Conservation (phyloP, 1,139 yeast species). For the Yamadazyma friedrichii region DNA sequence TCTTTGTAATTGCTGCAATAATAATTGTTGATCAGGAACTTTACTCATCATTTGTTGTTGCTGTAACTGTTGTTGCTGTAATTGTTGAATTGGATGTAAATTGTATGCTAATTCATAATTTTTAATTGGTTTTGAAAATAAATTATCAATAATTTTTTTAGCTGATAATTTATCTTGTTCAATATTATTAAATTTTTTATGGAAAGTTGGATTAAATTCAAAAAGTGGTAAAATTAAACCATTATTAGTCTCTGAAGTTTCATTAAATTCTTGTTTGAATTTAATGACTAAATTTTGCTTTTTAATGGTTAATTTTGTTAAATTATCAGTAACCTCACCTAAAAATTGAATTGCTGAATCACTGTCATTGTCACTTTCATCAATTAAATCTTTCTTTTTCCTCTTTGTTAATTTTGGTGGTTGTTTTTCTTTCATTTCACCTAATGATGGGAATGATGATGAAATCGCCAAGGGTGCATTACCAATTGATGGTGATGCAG, state of each 20-base stretch:
- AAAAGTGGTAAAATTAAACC: slow-evolving; percentile 37
- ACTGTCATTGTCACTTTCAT: slow-evolving; percentile 43
- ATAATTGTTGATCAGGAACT: slow-evolving; percentile 18
- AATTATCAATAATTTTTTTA: slow-evolving; percentile 43
- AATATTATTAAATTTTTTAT: slow-evolving; percentile 20
- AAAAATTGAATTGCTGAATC: slow-evolving; percentile 35
- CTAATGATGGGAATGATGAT: slow-evolving; percentile 71
- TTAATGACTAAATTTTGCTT: slow-evolving; percentile 22
- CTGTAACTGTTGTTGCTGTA: slow-evolving; percentile 24
- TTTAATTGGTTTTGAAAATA: slow-evolving; percentile 42
- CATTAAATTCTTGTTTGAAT: slow-evolving; percentile 32
- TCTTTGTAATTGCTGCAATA: slow-evolving; percentile 22
- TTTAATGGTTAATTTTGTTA: slow-evolving; percentile 31
- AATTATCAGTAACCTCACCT: slow-evolving; percentile 36
- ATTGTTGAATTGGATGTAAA: slow-evolving; percentile 43
- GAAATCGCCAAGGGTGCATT: slow-evolving; percentile 46
- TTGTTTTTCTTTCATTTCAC: slow-evolving; percentile 53
- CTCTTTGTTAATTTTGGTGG: slow-evolving; percentile 27
- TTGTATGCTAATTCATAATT: slow-evolving; percentile 50
- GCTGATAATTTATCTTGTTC: slow-evolving; percentile 41
- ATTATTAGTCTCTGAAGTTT: slow-evolving; percentile 13
- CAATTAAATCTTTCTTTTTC: slow-evolving; percentile 30
- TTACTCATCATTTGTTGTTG: slow-evolving; percentile 17
- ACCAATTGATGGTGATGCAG: slow-evolving; percentile 32
- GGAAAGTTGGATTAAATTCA: slow-evolving; percentile 26